These are phyloP conservation scores for Aspergillus sclerotioniger DNA, from an alignment of 495 filamentous ascomycete genomes.

Conservation along the genomic window DNA sequence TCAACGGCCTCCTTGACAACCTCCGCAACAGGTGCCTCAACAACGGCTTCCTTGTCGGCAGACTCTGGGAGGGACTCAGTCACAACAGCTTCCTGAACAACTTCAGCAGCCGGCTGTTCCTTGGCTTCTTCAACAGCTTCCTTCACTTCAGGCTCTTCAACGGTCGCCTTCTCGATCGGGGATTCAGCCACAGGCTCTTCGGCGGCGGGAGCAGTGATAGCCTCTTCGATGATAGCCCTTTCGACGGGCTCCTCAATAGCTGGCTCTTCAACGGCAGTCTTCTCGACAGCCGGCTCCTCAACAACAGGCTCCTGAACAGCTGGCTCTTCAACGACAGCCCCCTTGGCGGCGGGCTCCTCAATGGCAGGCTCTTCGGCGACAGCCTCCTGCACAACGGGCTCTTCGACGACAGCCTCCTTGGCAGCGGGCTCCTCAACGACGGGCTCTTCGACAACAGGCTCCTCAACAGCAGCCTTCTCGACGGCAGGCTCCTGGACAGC, in stretches of 20 bases:
- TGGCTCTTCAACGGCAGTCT: conserved; percentile 9
- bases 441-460: not conserved
- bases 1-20: not conserved
- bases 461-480: not conserved
- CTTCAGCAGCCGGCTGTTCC: not conserved
- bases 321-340: conserved; percentile 12
- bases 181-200: not conserved
- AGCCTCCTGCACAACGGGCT: conserved; percentile 10
- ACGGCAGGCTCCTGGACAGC: not conserved
- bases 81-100: conserved; percentile 6
- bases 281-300: not conserved
- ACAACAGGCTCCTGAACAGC: conserved; percentile 5
- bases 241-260: conserved; percentile 12
- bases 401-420: conserved; percentile 15
- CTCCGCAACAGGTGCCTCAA: conserved; percentile 8
- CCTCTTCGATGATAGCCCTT: conserved; percentile 1
- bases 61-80: conserved; percentile 11
- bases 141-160: not conserved
- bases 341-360: conserved; percentile 4
- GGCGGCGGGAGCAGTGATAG: conserved; percentile 6
- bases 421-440: not conserved
- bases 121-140: not conserved
- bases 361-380: conserved; percentile 5
- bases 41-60: not conserved
- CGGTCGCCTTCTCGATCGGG: conserved; percentile 12